Percentiles rank a stretch among this genome's conserved stretches.
phyloP scores from a whole-genome alignment of 2,329 filamentous ascomycete species.

The Aspergillus sp. region DNA sequence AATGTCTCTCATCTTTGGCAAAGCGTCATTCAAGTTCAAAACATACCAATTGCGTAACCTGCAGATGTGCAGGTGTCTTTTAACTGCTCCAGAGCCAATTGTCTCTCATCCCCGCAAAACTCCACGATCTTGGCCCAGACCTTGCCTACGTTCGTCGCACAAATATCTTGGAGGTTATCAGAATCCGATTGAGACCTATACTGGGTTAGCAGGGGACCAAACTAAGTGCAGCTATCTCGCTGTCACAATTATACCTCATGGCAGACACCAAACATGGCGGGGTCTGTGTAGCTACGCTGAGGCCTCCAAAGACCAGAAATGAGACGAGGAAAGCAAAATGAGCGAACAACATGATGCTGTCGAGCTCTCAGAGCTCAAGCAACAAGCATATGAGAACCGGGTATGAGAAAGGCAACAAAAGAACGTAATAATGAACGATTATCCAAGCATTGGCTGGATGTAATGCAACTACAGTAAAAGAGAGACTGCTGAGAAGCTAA shows the following conservation, averaged over 20 bases:
- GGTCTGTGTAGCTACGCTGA: constrained; percentile 46
- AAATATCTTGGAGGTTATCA: constrained; percentile 42
- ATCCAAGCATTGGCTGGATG: constrained; percentile 9
- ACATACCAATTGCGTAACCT: constrained; percentile 44
- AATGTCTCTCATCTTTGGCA: not conserved
- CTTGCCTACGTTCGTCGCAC: constrained; percentile 37
- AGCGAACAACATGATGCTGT: constrained; percentile 46
- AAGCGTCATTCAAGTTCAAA: not conserved
- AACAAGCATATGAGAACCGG: not conserved
- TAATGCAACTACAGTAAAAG: constrained; percentile 11
- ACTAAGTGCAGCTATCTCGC: not conserved
- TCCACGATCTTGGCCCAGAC: constrained; percentile 41
- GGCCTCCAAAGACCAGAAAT: constrained; percentile 48
- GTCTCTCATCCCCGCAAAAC: constrained; percentile 35
- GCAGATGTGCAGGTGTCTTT: constrained; percentile 40
- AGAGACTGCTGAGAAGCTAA: constrained; percentile 5
- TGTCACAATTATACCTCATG: constrained; percentile 47
- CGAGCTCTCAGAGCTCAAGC: not conserved
- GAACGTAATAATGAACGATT: constrained; percentile 12
- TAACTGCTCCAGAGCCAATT: constrained; percentile 43
- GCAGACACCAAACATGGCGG: constrained; percentile 55
- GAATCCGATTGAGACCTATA: constrained; percentile 39
- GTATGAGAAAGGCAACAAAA: constrained; percentile 4
- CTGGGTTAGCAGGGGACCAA: constrained; percentile 23
- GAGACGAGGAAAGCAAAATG: constrained; percentile 47